phyloP scores from a whole-genome alignment of 371 early-diverging fungal species.

The Apophysomyces trapeziformis region DNA sequence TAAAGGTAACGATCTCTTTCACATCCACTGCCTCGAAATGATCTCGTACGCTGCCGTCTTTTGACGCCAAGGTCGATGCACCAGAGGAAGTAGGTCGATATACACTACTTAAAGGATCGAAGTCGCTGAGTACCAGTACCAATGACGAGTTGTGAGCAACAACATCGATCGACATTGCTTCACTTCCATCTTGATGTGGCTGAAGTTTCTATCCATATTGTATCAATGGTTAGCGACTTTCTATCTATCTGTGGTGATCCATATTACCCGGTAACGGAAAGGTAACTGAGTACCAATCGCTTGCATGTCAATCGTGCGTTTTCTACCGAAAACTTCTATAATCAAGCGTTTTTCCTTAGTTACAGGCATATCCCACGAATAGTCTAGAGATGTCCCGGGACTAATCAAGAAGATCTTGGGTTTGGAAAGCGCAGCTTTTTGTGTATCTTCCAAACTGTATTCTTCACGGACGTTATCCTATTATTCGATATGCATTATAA shows the following conservation, averaged over 20 bases:
- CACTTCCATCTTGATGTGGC: conserved; percentile 15
- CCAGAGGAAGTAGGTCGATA: conserved; percentile 56
- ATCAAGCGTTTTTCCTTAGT: conserved; percentile 71
- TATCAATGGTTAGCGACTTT: neutral
- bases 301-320: conserved; percentile 79
- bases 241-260: no score
- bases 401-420: conserved; percentile 25
- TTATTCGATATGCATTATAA: neutral
- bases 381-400: conserved; percentile 59
- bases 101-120: conserved; percentile 63
- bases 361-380: conserved; percentile 94
- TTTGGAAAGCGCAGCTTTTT: conserved; percentile 33
- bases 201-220: conserved; percentile 22
- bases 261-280: conserved; percentile 69
- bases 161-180: conserved; percentile 82
- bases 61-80: conserved; percentile 34
- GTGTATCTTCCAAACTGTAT: conserved; percentile 33
- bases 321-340: conserved; percentile 69
- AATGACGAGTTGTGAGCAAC: conserved; percentile 84
- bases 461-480: conserved; percentile 33
- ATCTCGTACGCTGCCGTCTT: conserved; percentile 50
- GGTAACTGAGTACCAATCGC: conserved; percentile 91
- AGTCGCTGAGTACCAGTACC: conserved; percentile 78
- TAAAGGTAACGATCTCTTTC: conserved; percentile 40
- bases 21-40: conserved; percentile 60